phyloP scores from a whole-genome alignment of 768 basidiomycete species.

The Trametes maxima region DNA sequence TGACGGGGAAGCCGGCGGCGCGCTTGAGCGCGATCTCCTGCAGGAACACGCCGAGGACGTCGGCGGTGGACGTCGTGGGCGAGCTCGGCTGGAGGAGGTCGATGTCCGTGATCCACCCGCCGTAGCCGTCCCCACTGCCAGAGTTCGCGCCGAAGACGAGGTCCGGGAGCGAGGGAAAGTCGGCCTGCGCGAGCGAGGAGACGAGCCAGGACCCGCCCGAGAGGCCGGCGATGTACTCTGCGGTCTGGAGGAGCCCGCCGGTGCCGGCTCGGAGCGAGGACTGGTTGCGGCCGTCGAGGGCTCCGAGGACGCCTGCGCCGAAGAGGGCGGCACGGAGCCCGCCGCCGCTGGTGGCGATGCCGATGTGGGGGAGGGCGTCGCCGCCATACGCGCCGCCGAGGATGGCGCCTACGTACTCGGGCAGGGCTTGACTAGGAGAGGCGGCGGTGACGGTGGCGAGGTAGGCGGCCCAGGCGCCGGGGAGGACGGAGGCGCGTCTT shows the following conservation, averaged over 20 bases:
- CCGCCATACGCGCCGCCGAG: slow-evolving; percentile 22
- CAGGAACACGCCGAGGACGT: slow-evolving; percentile 56
- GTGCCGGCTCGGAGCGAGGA: slow-evolving; percentile 44
- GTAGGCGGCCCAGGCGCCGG: slow-evolving; percentile 44
- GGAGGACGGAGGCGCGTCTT: slow-evolving; percentile 39
- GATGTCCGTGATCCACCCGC: slow-evolving; percentile 51
- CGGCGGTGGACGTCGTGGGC: slow-evolving; percentile 54
- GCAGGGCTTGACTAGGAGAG: slow-evolving; percentile 24
- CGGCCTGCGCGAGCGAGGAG: slow-evolving; percentile 63
- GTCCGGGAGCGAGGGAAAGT: slow-evolving; percentile 58
- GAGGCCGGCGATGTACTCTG: slow-evolving; percentile 55
- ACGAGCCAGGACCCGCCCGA: slow-evolving; percentile 70
- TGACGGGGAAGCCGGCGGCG: slow-evolving; percentile 35
- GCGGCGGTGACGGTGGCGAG: slow-evolving; percentile 37
- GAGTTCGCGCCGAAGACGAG: slow-evolving; percentile 61
- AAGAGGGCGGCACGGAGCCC: slow-evolving; percentile 58
- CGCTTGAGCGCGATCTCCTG: slow-evolving; percentile 59
- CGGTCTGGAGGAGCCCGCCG: slow-evolving; percentile 55
- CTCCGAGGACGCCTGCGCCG: slow-evolving; percentile 52
- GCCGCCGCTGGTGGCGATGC: slow-evolving; percentile 58
- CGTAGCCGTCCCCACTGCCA: slow-evolving; percentile 63
- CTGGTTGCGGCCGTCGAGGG: slow-evolving; percentile 51
- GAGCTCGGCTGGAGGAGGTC: slow-evolving; percentile 46
- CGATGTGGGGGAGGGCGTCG: slow-evolving; percentile 39
- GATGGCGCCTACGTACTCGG: slow-evolving; percentile 39